Evolutionary conservation across 164 flowering plant species (phyloP).

Genomic region (Magnolia officinalis): DNA sequence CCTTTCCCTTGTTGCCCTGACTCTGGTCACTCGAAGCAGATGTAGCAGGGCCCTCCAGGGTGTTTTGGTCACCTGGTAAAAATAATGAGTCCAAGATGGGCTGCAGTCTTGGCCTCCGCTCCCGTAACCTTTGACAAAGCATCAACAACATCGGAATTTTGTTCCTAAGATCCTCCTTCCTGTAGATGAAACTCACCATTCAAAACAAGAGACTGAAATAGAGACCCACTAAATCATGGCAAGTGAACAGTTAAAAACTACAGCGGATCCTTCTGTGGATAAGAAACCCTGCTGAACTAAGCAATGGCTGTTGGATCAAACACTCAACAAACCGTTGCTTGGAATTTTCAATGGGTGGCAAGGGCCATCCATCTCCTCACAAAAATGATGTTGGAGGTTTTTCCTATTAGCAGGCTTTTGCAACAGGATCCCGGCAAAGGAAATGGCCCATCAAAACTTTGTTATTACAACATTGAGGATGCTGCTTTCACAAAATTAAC

Average conservation of each 20-base stretch:
- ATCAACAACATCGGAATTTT: conserved; percentile 10
- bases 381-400: too few relatives aligned
- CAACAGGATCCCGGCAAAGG: neutral
- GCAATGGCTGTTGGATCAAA: neutral
- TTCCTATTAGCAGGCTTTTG: too few relatives aligned
- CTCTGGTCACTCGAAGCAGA: neutral
- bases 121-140: conserved; percentile 11
- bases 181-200: conserved; percentile 7
- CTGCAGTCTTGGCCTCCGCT: conserved; percentile 16
- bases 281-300: neutral
- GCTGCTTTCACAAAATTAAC: neutral
- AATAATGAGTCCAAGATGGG: conserved; percentile 23
- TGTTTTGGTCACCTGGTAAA: neutral
- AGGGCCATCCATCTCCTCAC: too few relatives aligned
- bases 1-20: conserved; percentile 6
- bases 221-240: neutral
- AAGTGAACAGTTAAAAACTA: neutral
- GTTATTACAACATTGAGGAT: neutral
- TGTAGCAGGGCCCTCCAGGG: neutral
- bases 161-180: conserved; percentile 9
- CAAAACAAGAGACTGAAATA: neutral
- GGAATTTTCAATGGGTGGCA: too few relatives aligned
- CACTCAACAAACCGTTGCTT: neutral
- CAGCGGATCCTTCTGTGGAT: neutral
- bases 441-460: neutral